Base-by-base conservation (phyloP, 192 early-diverging fungal species). In the Linnemannia elongata region DNA sequence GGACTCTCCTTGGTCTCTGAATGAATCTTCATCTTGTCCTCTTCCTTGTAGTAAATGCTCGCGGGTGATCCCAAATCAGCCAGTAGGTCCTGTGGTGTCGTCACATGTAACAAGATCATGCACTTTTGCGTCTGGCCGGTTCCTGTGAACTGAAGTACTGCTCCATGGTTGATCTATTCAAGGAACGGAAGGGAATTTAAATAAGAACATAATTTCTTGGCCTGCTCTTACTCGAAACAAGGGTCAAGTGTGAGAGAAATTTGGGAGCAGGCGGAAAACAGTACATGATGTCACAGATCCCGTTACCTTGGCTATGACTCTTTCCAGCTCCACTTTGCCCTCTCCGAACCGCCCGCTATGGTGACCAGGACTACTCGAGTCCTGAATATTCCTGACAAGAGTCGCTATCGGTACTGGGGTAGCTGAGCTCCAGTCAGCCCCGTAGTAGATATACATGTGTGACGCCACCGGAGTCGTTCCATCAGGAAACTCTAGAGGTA, bases 11-110 rank as follows among this genome's bases (percentile, higher is more conserved):
- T 87, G 24, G 54, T 79, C 5, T 87, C 89, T 27, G 90, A 91
- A 68, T 95, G 94, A 27, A 95, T 95, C 44, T 90, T 89, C 93
- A 95, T 95, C 83, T 94, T 92, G 72, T 95, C 95, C 39, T 94
- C 93, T 73, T 94, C 90, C 82, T 95, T 96, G 70, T 91, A 93
- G 41, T 94, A 93, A 4, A 92, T 87, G 30, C 89, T 81, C 10
- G 91, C 88, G 1, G 95, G 94, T 42, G 91, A 88, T 2, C 95
- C 95, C 22, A 96, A 80, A 76, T 94, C 94, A 7, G 93, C 91
- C 41, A 96, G 69, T 13, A 96, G 89, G 82, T 96, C 94, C 70
- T 96, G 95, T 3, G 93, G 88, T 13, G 93, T 92, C 1, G 92
- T 92, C 4, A 88, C 89, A 79, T 93, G 90, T 9, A 93, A 72